These are phyloP conservation scores for Fusarium concolor DNA, from an alignment of 2,329 filamentous ascomycete genomes.

Conservation along the genomic window DNA sequence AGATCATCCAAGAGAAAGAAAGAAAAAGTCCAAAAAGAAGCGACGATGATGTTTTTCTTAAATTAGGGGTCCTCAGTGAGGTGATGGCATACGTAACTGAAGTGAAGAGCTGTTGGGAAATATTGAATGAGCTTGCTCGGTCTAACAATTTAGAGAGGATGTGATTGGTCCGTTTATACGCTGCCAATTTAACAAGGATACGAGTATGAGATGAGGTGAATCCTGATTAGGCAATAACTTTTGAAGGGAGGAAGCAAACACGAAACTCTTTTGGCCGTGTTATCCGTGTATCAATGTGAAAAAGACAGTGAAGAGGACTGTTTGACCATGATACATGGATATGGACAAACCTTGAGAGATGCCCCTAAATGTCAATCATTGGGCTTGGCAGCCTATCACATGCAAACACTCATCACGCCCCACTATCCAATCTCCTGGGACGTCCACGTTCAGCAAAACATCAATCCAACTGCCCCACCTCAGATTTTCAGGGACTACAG, in stretches of 20 bases:
- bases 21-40: neutral
- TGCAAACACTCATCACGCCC: neutral
- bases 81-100: slow-evolving; percentile 25
- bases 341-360: neutral
- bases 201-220: neutral
- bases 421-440: too few relatives aligned
- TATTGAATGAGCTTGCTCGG: slow-evolving; percentile 7
- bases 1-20: neutral
- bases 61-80: slow-evolving; percentile 12
- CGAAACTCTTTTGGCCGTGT: neutral
- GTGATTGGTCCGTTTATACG: slow-evolving; percentile 30
- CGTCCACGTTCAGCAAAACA: too few relatives aligned
- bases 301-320: neutral
- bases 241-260: neutral
- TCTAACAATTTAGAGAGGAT: slow-evolving; percentile 31
- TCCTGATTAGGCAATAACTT: neutral
- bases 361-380: neutral
- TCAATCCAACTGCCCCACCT: too few relatives aligned
- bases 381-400: neutral
- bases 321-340: neutral
- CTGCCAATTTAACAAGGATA: neutral
- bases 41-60: slow-evolving; percentile 11
- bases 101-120: slow-evolving; percentile 23
- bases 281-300: neutral
- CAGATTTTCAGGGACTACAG: too few relatives aligned